These are phyloP conservation scores for Takashimella koratensis DNA, from an alignment of 1,284 basidiomycete species.

Conservation along the genomic window DNA sequence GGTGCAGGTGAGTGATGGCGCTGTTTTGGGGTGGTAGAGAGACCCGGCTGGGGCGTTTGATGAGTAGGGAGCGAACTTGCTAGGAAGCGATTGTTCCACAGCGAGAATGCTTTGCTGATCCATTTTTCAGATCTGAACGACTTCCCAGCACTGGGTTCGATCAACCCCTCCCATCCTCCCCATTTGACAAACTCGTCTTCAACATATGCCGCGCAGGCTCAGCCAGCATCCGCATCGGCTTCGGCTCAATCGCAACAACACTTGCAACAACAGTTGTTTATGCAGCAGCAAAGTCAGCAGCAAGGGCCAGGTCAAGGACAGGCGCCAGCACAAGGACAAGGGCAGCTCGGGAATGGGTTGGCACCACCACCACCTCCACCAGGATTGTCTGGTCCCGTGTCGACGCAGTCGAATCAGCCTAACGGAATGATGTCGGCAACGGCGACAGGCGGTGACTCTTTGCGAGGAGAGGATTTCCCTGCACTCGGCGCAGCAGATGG, in stretches of 20 bases:
- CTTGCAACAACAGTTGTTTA: slow-evolving; percentile 28
- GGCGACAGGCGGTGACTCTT: slow-evolving; percentile 18
- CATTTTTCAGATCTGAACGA: slow-evolving; percentile 46
- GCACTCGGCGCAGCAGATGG: slow-evolving; percentile 34
- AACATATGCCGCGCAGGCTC: slow-evolving; percentile 39
- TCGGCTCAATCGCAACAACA: slow-evolving; percentile 23
- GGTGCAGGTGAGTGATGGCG: slow-evolving; percentile 14
- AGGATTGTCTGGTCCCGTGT: slow-evolving; percentile 40
- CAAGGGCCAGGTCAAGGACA: background rate
- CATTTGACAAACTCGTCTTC: slow-evolving; percentile 14
- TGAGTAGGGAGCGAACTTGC: too few species aligned
- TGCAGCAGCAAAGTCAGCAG: slow-evolving; percentile 9
- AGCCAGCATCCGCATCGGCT: slow-evolving; percentile 19
- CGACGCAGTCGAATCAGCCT: slow-evolving; percentile 18
- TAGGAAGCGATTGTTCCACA: too few species aligned
- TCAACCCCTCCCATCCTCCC: slow-evolving; percentile 20
- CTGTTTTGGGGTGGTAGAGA: too few species aligned
- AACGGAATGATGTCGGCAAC: slow-evolving; percentile 22
- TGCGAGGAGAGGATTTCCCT: slow-evolving; percentile 45
- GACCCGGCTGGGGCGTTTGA: too few species aligned
- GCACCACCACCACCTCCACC: slow-evolving; percentile 44
- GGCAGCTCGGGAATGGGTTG: slow-evolving; percentile 18
- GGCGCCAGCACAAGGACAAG: slow-evolving; percentile 17
- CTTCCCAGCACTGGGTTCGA: slow-evolving; percentile 44
- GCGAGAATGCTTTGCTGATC: too few species aligned